These are phyloP conservation scores for Trametes sanguinea DNA, from an alignment of 768 basidiomycete genomes.

Conservation along the genomic window DNA sequence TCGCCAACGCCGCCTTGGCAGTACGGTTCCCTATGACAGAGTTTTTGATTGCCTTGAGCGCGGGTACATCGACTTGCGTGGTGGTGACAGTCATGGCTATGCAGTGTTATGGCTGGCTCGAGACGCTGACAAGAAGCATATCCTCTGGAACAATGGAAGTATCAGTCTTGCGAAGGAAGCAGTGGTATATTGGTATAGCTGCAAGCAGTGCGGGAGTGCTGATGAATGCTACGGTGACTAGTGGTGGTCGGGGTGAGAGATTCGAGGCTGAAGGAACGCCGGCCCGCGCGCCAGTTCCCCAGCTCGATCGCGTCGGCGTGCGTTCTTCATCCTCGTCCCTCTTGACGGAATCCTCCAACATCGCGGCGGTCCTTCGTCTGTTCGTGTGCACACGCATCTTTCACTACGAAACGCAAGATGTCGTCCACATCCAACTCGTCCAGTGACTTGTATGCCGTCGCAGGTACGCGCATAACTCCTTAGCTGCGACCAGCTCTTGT, in stretches of 20 bases:
- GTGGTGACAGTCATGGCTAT: constrained; percentile 32
- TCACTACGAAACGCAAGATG: background rate
- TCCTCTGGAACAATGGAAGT: background rate
- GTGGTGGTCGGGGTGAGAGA: constrained; percentile 3
- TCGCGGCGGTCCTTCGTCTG: no score
- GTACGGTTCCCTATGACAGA: constrained; percentile 77
- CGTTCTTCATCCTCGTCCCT: no score
- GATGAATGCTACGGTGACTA: background rate
- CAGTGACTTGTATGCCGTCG: constrained; percentile 27
- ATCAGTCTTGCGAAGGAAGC: background rate
- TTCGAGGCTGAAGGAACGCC: background rate
- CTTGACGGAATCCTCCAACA: no score
- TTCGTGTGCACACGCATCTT: background rate
- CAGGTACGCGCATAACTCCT: constrained; percentile 7
- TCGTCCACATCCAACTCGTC: constrained; percentile 5
- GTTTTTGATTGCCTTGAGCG: constrained; percentile 73
- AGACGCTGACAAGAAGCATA: background rate
- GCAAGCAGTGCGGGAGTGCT: background rate
- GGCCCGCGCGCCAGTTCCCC: background rate
- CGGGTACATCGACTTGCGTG: constrained; percentile 32
- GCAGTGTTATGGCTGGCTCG: background rate
- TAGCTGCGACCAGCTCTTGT: background rate
- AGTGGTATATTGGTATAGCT: no score
- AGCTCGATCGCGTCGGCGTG: background rate
- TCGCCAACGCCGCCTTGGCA: constrained; percentile 60